These are phyloP conservation scores for Tolypocladium endophyticum DNA, from an alignment of 2,329 filamentous ascomycete genomes.

Conservation along the genomic window DNA sequence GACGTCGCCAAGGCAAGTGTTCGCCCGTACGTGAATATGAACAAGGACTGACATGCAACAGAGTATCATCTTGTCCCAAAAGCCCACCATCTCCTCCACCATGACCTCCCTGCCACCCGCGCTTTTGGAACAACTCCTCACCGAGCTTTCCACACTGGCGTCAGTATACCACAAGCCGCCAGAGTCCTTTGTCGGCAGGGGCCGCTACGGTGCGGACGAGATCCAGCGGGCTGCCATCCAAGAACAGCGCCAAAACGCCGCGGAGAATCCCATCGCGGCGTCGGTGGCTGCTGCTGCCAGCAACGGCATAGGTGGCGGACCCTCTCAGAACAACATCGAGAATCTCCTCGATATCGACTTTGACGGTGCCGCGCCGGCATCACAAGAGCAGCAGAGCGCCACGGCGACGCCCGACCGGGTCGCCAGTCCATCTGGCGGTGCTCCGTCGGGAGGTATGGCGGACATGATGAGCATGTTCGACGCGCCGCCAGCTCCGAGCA, in stretches of 20 bases:
- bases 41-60: conserved; percentile 4
- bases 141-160: conserved; percentile 85
- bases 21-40: background rate
- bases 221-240: conserved; percentile 94
- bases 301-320: conserved; percentile 43
- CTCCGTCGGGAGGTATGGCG: conserved; percentile 39
- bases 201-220: conserved; percentile 84
- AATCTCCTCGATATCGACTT: conserved; percentile 96
- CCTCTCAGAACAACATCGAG: conserved; percentile 69
- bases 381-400: conserved; percentile 48
- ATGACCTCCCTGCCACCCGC: conserved; percentile 79
- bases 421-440: conserved; percentile 45
- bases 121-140: conserved; percentile 80
- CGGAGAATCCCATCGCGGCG: conserved; percentile 88
- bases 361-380: conserved; percentile 87
- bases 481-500: conserved; percentile 44
- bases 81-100: conserved; percentile 87
- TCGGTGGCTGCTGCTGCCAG: conserved; percentile 62
- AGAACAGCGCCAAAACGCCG: conserved; percentile 85
- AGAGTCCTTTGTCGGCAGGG: conserved; percentile 95
- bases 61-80: conserved; percentile 86
- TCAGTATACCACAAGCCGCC: conserved; percentile 98
- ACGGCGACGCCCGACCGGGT: conserved; percentile 59
- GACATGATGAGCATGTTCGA: conserved; percentile 64
- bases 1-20: conserved; percentile 68